These are phyloP conservation scores for Colletotrichum sp. DNA, from an alignment of 2,329 filamentous ascomycete species.

Conservation along the genomic window DNA sequence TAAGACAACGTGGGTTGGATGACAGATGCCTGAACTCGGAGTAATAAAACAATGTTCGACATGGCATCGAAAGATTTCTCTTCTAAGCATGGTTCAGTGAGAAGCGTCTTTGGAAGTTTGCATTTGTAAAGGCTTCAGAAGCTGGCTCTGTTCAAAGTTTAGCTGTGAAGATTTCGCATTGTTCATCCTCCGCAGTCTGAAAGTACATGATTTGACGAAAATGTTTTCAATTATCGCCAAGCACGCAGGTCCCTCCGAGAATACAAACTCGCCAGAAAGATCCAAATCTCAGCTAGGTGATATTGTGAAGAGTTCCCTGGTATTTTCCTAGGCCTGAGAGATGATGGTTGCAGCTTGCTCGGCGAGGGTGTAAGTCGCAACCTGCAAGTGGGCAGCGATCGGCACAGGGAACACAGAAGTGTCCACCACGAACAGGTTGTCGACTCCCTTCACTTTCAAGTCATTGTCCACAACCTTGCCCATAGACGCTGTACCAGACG, in stretches of 20 bases:
- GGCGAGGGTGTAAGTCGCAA: neutral
- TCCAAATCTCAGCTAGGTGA: neutral
- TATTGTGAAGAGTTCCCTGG: neutral
- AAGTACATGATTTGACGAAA: neutral
- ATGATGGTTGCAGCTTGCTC: neutral
- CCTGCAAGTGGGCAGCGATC: neutral
- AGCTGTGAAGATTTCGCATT: neutral
- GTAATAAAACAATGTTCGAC: neutral
- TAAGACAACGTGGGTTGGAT: neutral
- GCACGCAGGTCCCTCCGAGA: neutral
- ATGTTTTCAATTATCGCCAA: neutral
- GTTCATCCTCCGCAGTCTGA: neutral
- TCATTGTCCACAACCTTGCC: neutral
- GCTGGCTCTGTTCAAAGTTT: neutral
- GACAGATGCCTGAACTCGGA: neutral
- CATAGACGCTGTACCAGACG: neutral
- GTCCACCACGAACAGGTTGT: neutral
- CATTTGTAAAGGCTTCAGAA: neutral
- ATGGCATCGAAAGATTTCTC: neutral
- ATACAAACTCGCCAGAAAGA: neutral
- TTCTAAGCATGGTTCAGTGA: rapidly evolving
- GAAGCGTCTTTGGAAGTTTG: neutral
- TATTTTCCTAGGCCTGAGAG: neutral
- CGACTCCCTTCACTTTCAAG: neutral
- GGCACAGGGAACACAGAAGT: neutral